Conservation (phyloP, 2,329 filamentous ascomycete species). For the Aspergillus phoenicis region DNA sequence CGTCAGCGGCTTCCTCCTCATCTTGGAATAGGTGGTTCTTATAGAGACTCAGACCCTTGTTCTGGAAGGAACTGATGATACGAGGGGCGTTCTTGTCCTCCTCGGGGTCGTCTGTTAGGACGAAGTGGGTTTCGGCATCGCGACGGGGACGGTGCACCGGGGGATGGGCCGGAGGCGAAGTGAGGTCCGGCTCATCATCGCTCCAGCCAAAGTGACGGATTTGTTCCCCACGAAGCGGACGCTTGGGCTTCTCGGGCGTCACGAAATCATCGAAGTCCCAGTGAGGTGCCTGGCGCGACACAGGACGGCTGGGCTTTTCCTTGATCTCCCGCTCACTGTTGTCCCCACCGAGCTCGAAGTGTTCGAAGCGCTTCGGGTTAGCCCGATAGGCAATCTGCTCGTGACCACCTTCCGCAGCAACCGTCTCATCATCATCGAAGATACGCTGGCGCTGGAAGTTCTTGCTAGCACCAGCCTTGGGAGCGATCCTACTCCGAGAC, state of each 20-base stretch:
- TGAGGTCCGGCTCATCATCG: conserved; percentile 59
- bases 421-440: conserved; percentile 62
- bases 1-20: conserved; percentile 46
- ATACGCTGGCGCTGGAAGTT: conserved; percentile 66
- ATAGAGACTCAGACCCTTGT: conserved; percentile 72
- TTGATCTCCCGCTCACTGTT: conserved; percentile 33
- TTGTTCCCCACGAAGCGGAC: conserved; percentile 67
- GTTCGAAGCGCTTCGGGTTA: conserved; percentile 77
- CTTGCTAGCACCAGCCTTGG: conserved; percentile 61
- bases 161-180: conserved; percentile 52
- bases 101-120: conserved; percentile 76
- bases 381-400: conserved; percentile 57
- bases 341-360: conserved; percentile 50
- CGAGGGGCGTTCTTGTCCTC: conserved; percentile 48
- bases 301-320: conserved; percentile 29
- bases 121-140: conserved; percentile 80
- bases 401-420: conserved; percentile 43
- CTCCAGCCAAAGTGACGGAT: conserved; percentile 76
- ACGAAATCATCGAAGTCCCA: conserved; percentile 89
- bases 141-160: conserved; percentile 70
- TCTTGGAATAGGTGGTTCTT: conserved; percentile 72
- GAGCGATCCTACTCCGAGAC: conserved; percentile 37
- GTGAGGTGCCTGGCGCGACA: conserved; percentile 63
- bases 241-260: conserved; percentile 75
- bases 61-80: conserved; percentile 57